phyloP scores from a whole-genome alignment of 495 filamentous ascomycete genomes.

The Cercophora scortea region DNA sequence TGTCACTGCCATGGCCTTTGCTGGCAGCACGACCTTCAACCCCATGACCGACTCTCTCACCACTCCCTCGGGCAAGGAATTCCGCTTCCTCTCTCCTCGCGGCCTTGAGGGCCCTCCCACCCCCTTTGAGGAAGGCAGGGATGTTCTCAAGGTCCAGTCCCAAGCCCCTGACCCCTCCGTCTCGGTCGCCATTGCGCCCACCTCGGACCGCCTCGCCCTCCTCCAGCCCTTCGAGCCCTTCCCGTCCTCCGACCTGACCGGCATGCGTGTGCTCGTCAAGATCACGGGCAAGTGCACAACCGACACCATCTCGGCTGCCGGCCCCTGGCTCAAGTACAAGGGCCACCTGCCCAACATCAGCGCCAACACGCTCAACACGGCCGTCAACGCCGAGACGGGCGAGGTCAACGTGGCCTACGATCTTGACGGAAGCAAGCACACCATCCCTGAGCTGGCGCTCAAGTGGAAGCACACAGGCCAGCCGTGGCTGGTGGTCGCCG shows the following conservation, averaged over 20 bases:
- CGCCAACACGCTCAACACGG: conserved; percentile 92
- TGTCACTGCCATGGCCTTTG: conserved; percentile 91
- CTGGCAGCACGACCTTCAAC: conserved; percentile 91
- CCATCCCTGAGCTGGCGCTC: conserved; percentile 78
- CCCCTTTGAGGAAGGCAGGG: conserved; percentile 76
- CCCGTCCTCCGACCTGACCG: conserved; percentile 62
- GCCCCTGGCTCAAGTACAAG: conserved; percentile 98
- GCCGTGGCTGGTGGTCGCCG: conserved; percentile 88
- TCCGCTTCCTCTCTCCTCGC: conserved; percentile 77
- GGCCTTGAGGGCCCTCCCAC: conserved; percentile 68
- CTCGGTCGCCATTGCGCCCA: conserved; percentile 68
- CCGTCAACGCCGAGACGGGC: conserved; percentile 81
- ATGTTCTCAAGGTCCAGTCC: conserved; percentile 62
- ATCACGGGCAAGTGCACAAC: conserved; percentile 96
- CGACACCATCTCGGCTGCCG: conserved; percentile 95
- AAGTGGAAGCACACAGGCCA: conserved; percentile 66
- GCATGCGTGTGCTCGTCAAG: conserved; percentile 80
- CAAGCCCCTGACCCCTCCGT: conserved; percentile 58
- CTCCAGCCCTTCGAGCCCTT: conserved; percentile 89
- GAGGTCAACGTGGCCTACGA: conserved; percentile 91
- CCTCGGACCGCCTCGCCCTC: conserved; percentile 78
- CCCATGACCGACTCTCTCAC: conserved; percentile 80
- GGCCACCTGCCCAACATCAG: conserved; percentile 96
- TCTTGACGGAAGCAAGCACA: conserved; percentile 53
- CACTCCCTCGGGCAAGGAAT: conserved; percentile 72